Evolutionary conservation across 2,329 filamentous ascomycete species (phyloP), one percentile per base, ranked within the genome.

Genomic region (Penicillium rolfsii): DNA sequence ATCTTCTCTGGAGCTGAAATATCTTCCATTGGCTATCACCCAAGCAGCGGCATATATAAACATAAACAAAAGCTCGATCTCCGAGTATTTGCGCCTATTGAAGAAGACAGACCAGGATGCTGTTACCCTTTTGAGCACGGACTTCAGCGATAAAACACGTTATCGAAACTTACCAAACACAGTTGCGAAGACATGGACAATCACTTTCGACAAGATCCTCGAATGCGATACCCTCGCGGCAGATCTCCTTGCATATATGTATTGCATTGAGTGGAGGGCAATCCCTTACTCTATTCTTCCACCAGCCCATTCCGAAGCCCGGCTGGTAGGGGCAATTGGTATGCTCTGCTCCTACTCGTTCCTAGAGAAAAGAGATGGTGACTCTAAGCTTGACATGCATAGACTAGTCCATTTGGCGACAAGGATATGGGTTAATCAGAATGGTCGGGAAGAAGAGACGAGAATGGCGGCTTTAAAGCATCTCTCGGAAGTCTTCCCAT

Each of bases 171-270:
- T 30, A 7, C 4, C 28, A 30, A 30, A 30, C 7, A 7, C 76
- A 3, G 67, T 79, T 19, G 70, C 71, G 11, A 74, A 65, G 2
- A 63, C 52, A 33, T 80, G 73, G 75, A 64, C 70, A 6, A 73
- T 79, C 30, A 75, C 74, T 5, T 77, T 79, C 49, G 57, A 74
- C 9, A 68, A 75, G 41, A 77, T 79, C 30, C 67, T 57, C 19
- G 46, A 60, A 22, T 43, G 59, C 24, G 63, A 78, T 61, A 52
- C 55, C 5, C 55, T 74, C 22, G 77, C 77, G 4, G 70, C 67
- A 22, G 65, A 73, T 28, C 71, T 73, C 36, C 67, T 79, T 9
- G 70, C 62, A 36, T 74, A 74, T 22, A 75, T 79, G 64, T 55
- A 58, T 33, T 64, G 36, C 26, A 54, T 64, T 28, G 52, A 57